Percentiles rank a stretch among this genome's conserved stretches.
These are phyloP conservation scores for Vanrija pseudolonga DNA, from an alignment of 1,284 basidiomycete species.

Conservation along the genomic window DNA sequence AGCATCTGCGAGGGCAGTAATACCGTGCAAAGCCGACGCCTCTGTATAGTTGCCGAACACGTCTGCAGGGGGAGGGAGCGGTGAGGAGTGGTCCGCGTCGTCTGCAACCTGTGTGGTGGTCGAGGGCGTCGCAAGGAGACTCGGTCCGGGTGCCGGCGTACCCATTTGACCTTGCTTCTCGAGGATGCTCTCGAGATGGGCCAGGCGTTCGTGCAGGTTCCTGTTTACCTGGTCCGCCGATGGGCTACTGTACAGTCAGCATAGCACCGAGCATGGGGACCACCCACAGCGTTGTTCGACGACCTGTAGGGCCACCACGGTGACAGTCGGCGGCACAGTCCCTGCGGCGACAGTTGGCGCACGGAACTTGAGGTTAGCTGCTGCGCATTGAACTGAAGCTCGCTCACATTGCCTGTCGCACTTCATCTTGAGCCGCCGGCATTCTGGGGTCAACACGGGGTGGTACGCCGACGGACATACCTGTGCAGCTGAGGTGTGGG, in stretches of 20 bases:
- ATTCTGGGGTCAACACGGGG: neutral
- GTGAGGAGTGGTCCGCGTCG: too few relatives aligned
- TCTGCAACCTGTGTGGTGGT: too few relatives aligned
- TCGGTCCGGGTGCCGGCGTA: too few relatives aligned
- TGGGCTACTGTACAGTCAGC: neutral
- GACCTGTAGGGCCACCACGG: neutral
- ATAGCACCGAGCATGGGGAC: too few relatives aligned
- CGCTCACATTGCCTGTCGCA: neutral
- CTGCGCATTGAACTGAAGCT: too few relatives aligned
- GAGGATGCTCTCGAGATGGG: neutral
- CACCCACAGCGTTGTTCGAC: too few relatives aligned
- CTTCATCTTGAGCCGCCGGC: conserved; percentile 1
- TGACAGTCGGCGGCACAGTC: conserved; percentile 3
- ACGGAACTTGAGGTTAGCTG: conserved; percentile 5
- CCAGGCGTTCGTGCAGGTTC: neutral
- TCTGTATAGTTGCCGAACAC: too few relatives aligned
- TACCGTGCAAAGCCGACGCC: neutral
- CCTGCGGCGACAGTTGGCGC: conserved; percentile 9
- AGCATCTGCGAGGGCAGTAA: neutral
- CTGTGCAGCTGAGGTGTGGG: too few relatives aligned
- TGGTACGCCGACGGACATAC: too few relatives aligned
- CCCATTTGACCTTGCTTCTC: neutral
- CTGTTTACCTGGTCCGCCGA: neutral
- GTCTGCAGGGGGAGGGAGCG: too few relatives aligned
- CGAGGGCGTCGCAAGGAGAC: too few relatives aligned